A percentile compares a stretch with the other conserved stretches of the same genome.
Conservation (phyloP, 2,329 filamentous ascomycete genomes). For the Pseudogymnoascus sp. region DNA sequence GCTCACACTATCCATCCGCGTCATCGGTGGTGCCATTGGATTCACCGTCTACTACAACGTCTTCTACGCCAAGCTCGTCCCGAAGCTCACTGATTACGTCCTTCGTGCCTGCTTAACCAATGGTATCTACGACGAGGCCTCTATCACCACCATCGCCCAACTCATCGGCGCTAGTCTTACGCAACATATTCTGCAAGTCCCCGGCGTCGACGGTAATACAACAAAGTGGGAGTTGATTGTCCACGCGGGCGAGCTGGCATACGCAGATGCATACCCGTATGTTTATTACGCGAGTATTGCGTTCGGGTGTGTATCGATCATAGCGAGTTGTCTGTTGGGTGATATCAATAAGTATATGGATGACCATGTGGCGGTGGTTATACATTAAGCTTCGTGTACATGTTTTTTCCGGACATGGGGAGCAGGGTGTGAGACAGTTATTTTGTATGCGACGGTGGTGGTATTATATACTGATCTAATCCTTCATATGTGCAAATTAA, state of each 20-base stretch:
- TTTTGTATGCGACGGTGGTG: not conserved
- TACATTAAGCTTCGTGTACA: slow-evolving; percentile 15
- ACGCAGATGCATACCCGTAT: slow-evolving; percentile 48
- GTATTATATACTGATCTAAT: not conserved
- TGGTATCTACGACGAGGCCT: slow-evolving; percentile 25
- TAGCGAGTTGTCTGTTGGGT: slow-evolving; percentile 50
- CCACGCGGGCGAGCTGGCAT: slow-evolving; percentile 42
- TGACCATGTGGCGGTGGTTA: slow-evolving; percentile 45
- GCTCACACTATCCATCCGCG: slow-evolving; percentile 59
- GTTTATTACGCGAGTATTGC: slow-evolving; percentile 56
- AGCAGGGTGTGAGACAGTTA: not conserved
- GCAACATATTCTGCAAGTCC: slow-evolving; percentile 35
- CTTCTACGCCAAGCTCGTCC: slow-evolving; percentile 36
- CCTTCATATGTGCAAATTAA: not conserved
- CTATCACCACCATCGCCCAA: slow-evolving; percentile 37
- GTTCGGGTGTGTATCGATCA: slow-evolving; percentile 47
- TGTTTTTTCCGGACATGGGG: not conserved
- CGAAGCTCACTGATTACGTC: slow-evolving; percentile 18
- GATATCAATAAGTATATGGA: slow-evolving; percentile 51
- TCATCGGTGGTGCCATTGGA: slow-evolving; percentile 57
- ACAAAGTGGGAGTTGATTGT: slow-evolving; percentile 45
- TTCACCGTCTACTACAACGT: slow-evolving; percentile 52
- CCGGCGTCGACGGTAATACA: slow-evolving; percentile 44
- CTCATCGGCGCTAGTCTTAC: not conserved
- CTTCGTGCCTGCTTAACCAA: slow-evolving; percentile 14